Base-by-base conservation (phyloP, 768 basidiomycete genomes). In the Agrocybe chaxingu region DNA sequence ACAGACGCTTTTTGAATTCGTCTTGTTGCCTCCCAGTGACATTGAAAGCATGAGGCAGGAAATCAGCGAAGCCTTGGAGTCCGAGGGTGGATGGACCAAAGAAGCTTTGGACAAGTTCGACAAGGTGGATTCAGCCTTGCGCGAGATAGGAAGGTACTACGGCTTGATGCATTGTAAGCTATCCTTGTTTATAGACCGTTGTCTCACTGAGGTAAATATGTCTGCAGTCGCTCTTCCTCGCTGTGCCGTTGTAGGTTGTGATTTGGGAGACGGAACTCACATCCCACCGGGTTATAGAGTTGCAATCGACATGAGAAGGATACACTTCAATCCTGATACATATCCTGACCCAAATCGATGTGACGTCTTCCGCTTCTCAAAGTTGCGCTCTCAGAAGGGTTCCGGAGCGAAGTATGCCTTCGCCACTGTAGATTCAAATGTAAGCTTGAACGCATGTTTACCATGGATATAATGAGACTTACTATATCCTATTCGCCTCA, bases 81-180 rank as follows among this genome's bases (percentile, higher is more conserved):
- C 61, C 9, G 69, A 72, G 54, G 65, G 66, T 19, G 69, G 68
- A 6, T 70, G 70, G 70, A 71, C 59, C 30, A 70, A 69, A 52
- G 54, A 52, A 16, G 65, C 68, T 5, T 35, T 70, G 29, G 56
- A 65, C 6, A 68, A 63, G 43, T 70, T 70, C 45, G 55, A 51
- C 52, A 71, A 69, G 48, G 56, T 71, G 38, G 70, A 71, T 47
- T 71, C 69, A 33, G 65, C 66, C 4, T 55, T 71, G 10, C 63
- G 68, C 47, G 70, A 71, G 54, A 62, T 70, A 7, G 70, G 68
- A 29, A 55, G 70, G 41, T 58, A 61, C 39, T 61, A 71, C 53
- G 69, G 70, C 1, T 52, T 71, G 24, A 68, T 68, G 62, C 59
- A 68, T 32, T 69, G 70, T 70, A 53, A 45, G 51, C 51, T 13